Evolutionary conservation across 1,284 basidiomycete genomes (phyloP).

Genomic region (Trichosporon asahii): DNA sequence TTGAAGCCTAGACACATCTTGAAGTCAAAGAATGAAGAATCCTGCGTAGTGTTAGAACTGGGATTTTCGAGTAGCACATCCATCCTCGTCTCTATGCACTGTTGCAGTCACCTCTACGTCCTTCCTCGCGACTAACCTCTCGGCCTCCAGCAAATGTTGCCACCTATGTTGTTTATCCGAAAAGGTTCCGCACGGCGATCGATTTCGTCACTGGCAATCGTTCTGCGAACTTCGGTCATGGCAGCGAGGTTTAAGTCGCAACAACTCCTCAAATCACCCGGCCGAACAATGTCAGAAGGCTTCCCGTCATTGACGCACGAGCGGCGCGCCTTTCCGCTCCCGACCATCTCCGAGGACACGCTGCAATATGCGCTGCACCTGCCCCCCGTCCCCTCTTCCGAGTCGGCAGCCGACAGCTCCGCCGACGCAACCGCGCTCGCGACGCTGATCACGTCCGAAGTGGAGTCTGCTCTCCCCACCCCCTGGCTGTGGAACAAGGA

Average conservation of each 20-base stretch:
- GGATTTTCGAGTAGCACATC: not conserved
- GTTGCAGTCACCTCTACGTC: conserved; percentile 17
- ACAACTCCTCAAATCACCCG: not conserved
- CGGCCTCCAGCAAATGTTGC: not conserved
- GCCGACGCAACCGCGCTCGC: conserved; percentile 65
- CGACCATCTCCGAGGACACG: conserved; percentile 73
- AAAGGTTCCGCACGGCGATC: not conserved
- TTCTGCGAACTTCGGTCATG: not conserved
- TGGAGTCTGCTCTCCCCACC: conserved; percentile 59
- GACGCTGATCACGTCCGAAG: conserved; percentile 62
- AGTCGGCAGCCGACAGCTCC: conserved; percentile 51
- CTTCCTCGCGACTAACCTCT: not conserved
- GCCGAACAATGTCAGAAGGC: conserved; percentile 38
- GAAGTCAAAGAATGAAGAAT: not conserved
- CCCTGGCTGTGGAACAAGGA: conserved; percentile 85
- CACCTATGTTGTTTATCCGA: not conserved
- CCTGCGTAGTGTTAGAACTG: conserved; percentile 5
- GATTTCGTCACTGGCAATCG: not conserved
- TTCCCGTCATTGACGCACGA: conserved; percentile 45
- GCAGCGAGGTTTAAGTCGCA: no score
- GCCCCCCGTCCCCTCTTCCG: conserved; percentile 53
- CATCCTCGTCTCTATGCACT: conserved; percentile 16
- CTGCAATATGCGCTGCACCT: conserved; percentile 72
- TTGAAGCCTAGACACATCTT: conserved; percentile 7
- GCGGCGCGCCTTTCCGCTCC: conserved; percentile 42